Evolutionary conservation across 192 early-diverging fungal genomes (phyloP).

Genomic region (Coemansia erecta): DNA sequence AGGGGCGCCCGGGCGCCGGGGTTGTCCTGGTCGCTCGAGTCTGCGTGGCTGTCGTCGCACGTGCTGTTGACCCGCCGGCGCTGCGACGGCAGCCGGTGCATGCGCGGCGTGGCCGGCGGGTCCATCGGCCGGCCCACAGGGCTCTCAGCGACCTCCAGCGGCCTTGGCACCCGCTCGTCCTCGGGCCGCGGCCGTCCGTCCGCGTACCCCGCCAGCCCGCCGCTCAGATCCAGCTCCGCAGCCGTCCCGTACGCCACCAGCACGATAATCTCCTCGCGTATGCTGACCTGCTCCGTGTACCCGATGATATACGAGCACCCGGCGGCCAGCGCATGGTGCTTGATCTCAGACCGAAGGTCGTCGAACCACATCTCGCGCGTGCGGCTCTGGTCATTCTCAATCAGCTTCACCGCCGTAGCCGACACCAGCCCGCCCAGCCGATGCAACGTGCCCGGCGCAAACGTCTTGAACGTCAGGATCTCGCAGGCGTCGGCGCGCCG

Average conservation of each 20-base stretch:
- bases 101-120: too few relatives aligned
- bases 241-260: conserved; percentile 77
- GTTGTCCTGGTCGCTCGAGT: background rate
- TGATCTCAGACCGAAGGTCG: conserved; percentile 79
- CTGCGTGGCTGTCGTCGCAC: background rate
- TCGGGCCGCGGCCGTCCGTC: too few relatives aligned
- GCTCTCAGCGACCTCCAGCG: too few relatives aligned
- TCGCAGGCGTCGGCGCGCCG: conserved; percentile 18
- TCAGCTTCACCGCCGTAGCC: conserved; percentile 64
- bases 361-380: conserved; percentile 65
- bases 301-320: conserved; percentile 73
- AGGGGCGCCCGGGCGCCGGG: background rate
- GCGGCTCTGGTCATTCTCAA: conserved; percentile 28
- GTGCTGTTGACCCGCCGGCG: background rate
- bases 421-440: conserved; percentile 61
- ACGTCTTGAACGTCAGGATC: conserved; percentile 53
- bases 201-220: too few relatives aligned
- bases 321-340: conserved; percentile 64
- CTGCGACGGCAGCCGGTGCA: too few relatives aligned
- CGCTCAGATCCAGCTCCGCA: conserved; percentile 56
- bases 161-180: background rate
- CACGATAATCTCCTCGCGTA: conserved; percentile 64
- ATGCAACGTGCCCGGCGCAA: conserved; percentile 54
- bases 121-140: too few relatives aligned
- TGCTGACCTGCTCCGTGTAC: conserved; percentile 64